phyloP scores from a whole-genome alignment of 2,329 filamentous ascomycete species.

The Colletotrichum sp. region DNA sequence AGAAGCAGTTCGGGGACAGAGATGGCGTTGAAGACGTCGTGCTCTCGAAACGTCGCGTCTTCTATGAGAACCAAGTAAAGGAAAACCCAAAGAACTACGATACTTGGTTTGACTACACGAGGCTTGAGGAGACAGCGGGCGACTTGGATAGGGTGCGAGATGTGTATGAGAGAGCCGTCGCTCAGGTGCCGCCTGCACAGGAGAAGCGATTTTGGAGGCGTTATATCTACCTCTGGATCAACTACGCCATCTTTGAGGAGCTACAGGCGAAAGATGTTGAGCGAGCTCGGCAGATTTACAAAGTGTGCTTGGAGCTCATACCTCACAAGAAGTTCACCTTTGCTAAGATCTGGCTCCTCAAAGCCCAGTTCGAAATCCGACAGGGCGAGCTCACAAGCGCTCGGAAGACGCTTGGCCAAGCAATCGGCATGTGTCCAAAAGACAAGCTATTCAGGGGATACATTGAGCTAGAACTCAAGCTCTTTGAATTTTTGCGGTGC shows the following conservation, averaged over 20 bases:
- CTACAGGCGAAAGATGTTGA: conserved; percentile 79
- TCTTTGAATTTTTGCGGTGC: conserved; percentile 94
- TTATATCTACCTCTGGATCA: conserved; percentile 98
- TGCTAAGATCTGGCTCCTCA: conserved; percentile 93
- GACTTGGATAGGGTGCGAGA: conserved; percentile 86
- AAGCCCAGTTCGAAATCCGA: conserved; percentile 91
- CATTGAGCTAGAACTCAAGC: conserved; percentile 87
- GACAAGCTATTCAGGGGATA: conserved; percentile 95
- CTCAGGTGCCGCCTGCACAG: conserved; percentile 91
- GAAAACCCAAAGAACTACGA: conserved; percentile 98
- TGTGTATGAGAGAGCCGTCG: conserved; percentile 93
- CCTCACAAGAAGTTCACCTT: conserved; percentile 98
- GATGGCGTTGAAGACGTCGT: conserved; percentile 97
- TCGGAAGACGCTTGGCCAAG: conserved; percentile 86
- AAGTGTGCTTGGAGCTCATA: conserved; percentile 83
- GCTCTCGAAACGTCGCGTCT: conserved; percentile 87
- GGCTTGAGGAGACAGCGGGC: conserved; percentile 85
- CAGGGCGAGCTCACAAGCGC: conserved; percentile 82
- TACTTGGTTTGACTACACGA: conserved; percentile 93
- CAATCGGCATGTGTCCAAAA: conserved; percentile 94
- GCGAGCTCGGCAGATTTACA: conserved; percentile 88
- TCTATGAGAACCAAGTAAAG: conserved; percentile 93
- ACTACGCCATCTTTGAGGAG: conserved; percentile 96
- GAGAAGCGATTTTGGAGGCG: conserved; percentile 97
- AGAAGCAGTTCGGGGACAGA: conserved; percentile 95